Percentiles rank a stretch among this genome's conserved stretches.
phyloP scores from a whole-genome alignment of 2,329 filamentous ascomycete species.

The Cercospora sp. region DNA sequence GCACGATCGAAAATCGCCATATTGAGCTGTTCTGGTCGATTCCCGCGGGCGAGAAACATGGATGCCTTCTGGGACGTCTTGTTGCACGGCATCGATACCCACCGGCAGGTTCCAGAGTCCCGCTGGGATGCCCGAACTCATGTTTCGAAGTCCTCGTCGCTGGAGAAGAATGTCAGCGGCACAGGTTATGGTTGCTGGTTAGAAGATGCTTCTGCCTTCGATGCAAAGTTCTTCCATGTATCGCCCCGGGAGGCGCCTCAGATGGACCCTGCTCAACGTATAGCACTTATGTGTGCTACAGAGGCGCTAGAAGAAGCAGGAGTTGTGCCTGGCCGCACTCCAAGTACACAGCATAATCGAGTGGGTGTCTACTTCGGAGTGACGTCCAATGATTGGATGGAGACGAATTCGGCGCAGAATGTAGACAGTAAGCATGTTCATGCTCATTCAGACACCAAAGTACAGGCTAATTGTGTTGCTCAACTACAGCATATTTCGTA shows the following conservation, averaged over 20 bases:
- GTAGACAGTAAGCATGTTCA: neutral
- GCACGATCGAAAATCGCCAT: neutral
- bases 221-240: neutral
- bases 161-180: neutral
- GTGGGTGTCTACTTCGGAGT: neutral
- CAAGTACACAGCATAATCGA: neutral
- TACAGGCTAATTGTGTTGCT: neutral
- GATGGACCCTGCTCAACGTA: neutral
- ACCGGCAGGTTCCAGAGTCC: neutral
- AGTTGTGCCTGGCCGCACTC: neutral
- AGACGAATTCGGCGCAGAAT: neutral
- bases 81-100: neutral
- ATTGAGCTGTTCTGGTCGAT: neutral
- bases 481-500: neutral
- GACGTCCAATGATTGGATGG: neutral
- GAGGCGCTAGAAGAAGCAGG: neutral
- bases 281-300: neutral
- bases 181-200: neutral
- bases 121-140: neutral
- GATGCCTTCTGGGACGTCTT: neutral
- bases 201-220: neutral
- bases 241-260: neutral
- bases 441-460: neutral
- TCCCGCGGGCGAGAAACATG: neutral
- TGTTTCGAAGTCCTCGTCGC: neutral